Base-by-base conservation (phyloP, 2,329 filamentous ascomycete species). In the Stagonosporopsis vannaccii region DNA sequence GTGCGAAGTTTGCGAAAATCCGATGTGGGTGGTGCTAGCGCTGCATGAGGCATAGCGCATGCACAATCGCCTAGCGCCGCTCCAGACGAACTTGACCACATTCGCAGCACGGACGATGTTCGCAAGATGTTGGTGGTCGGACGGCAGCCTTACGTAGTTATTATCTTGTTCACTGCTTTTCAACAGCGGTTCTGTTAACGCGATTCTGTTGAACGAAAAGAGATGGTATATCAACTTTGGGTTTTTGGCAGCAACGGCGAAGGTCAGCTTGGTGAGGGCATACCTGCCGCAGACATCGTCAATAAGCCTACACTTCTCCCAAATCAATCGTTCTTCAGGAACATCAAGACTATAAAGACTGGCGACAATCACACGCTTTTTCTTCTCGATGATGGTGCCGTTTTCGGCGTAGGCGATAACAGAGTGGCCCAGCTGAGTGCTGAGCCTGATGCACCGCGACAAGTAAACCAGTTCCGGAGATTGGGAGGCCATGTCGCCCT, bases 291-390 rank as follows among this genome's bases (percentile, higher is more conserved):
- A 65, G 72, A 76, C 0, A 76, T 77, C 6, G 67, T 67, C 25
- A 41, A 48, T 32, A 65, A 48, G 3, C 67, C 70, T 51, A 56
- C 58, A 9, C 19, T 54, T 33, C 56, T 64, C 2, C 35, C 51
- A 8, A 25, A 40, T 33, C 33, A 35, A 43, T 25, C 56, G 0
- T 35, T 54, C 9, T 39, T 65, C 1, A 44, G 56, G 7, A 36
- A 45, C 2, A 26, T 74, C 22, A 37, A 40, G 13, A 65, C 70
- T 13, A 80, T 88, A 23, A 77, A 72, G 40, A 82, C 91, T 7
- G 94, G 94, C 4, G 93, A 93, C 1, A 97, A 97, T 69, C 94
- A 97, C 74, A 96, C 92, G 0, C 77, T 97, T 4, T 73, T 96
- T 9, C 79, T 92, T 11, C 85, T 84, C n/a, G 69, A 79, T 4